A percentile compares a stretch with the other conserved stretches of the same genome.
Evolutionary conservation across 208 protist species (phyloP).

Genomic region (Crithidia acanthocephali): DNA sequence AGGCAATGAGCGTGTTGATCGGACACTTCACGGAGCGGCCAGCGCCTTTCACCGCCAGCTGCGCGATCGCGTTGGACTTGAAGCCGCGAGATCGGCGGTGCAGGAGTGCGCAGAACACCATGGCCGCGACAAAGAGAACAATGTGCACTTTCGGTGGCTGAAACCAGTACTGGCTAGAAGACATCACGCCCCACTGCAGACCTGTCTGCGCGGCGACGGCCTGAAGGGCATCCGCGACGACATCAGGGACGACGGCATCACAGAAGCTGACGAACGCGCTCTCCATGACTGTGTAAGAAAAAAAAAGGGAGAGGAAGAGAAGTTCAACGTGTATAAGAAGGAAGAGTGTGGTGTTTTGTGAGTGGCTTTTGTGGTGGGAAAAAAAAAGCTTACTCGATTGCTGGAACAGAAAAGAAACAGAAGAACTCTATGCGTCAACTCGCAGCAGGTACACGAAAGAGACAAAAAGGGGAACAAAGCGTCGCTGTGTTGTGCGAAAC

Average conservation of each 20-base stretch:
- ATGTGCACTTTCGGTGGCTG: slow-evolving; percentile 70
- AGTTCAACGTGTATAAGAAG: too few relatives aligned
- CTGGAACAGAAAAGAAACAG: too few relatives aligned
- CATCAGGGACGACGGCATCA: slow-evolving; percentile 51
- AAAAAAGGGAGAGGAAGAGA: too few relatives aligned
- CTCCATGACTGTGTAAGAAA: slow-evolving; percentile 17
- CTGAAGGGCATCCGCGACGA: slow-evolving; percentile 35
- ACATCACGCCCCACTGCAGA: slow-evolving; percentile 58
- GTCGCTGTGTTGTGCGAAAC: too few relatives aligned
- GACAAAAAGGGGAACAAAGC: too few relatives aligned
- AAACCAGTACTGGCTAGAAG: slow-evolving; percentile 56
- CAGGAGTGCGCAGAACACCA: slow-evolving; percentile 39
- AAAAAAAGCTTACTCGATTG: too few relatives aligned
- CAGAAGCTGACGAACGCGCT: slow-evolving; percentile 15
- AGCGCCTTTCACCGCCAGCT: slow-evolving; percentile 10
- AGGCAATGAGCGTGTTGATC: slow-evolving; percentile 48
- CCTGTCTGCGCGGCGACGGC: slow-evolving; percentile 44
- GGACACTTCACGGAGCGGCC: slow-evolving; percentile 38
- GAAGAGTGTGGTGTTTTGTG: too few relatives aligned
- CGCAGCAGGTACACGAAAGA: too few relatives aligned
- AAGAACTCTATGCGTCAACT: too few relatives aligned
- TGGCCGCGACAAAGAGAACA: slow-evolving; percentile 42
- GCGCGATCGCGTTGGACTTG: slow-evolving; percentile 13
- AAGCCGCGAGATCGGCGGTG: slow-evolving; percentile 44
- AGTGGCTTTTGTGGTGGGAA: too few relatives aligned